A percentile compares a stretch with the other conserved stretches of the same genome.
phyloP scores from a whole-genome alignment of 805 yeast genomes.

The Candida bentonensis region DNA sequence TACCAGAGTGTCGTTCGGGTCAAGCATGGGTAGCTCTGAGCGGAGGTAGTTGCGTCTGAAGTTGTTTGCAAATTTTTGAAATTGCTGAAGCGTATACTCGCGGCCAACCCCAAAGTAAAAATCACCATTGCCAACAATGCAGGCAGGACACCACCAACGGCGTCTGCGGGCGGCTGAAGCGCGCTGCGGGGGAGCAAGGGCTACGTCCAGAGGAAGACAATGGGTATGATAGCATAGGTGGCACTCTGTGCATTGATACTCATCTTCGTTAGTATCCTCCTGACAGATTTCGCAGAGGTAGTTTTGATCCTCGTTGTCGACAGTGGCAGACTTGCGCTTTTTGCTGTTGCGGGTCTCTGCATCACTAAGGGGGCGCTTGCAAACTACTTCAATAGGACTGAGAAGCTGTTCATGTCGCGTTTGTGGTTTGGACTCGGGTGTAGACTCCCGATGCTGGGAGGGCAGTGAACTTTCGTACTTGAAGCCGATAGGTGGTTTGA shows the following conservation, averaged over 20 bases:
- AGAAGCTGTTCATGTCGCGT: too few species aligned
- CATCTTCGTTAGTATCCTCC: constrained; percentile 8
- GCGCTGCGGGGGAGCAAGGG: constrained; percentile 17
- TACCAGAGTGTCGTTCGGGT: constrained; percentile 6
- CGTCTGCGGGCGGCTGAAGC: constrained; percentile 29
- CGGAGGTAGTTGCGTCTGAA: constrained; percentile 32
- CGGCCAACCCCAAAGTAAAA: constrained; percentile 73
- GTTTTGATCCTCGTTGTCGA: constrained; percentile 3
- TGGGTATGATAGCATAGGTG: constrained; percentile 50
- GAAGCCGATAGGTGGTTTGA: too few species aligned
- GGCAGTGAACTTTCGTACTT: too few species aligned
- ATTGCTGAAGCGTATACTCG: constrained; percentile 44
- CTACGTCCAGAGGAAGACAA: constrained; percentile 49
- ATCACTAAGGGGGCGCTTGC: too few species aligned
- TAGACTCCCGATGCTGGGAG: too few species aligned
- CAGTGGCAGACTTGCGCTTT: not conserved
- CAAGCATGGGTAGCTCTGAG: constrained; percentile 6
- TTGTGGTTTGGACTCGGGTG: too few species aligned
- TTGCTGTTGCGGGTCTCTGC: not conserved
- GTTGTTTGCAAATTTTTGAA: constrained; percentile 39
- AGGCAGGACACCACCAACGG: constrained; percentile 70
- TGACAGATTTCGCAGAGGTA: constrained; percentile 17
- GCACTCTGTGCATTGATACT: constrained; percentile 52
- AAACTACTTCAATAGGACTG: too few species aligned
- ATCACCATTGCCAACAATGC: constrained; percentile 76